Percentiles rank a stretch among this genome's conserved stretches.
Conservation (phyloP, 1,284 basidiomycete species). For the Trametes sp. region DNA sequence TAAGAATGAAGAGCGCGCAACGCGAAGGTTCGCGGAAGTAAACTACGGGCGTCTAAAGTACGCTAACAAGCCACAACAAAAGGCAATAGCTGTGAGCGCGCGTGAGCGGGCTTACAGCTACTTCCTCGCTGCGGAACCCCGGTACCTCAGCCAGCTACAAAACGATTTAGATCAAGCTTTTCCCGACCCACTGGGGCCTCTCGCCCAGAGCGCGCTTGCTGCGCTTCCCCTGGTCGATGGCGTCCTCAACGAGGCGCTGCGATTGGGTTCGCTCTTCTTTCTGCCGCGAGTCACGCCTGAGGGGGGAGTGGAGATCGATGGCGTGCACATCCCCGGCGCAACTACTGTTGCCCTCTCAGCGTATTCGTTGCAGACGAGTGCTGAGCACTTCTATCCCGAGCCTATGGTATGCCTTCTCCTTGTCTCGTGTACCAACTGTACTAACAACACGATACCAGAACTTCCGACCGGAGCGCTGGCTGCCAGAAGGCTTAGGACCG, state of each 20-base stretch:
- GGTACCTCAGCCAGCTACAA: constrained; percentile 28
- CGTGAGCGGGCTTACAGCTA: too few relatives aligned
- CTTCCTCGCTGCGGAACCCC: constrained; percentile 29
- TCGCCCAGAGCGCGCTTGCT: constrained; percentile 22
- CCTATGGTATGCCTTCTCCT: constrained; percentile 16
- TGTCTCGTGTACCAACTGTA: background rate
- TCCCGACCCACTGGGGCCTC: constrained; percentile 22
- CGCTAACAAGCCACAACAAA: too few relatives aligned
- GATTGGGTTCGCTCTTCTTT: constrained; percentile 35
- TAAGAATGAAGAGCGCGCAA: too few relatives aligned
- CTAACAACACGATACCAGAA: constrained; percentile 4
- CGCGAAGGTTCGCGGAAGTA: too few relatives aligned
- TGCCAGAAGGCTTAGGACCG: constrained; percentile 26
- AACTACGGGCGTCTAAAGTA: too few relatives aligned
- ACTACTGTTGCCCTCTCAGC: constrained; percentile 38
- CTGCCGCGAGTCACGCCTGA: constrained; percentile 36
- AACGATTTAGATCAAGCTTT: constrained; percentile 34
- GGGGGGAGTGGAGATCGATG: constrained; percentile 28
- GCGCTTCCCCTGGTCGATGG: constrained; percentile 37
- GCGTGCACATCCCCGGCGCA: constrained; percentile 35
- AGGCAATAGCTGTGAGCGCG: too few relatives aligned
- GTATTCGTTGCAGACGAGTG: constrained; percentile 33
- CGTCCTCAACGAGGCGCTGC: constrained; percentile 36
- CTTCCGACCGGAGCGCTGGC: constrained; percentile 40
- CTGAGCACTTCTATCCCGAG: constrained; percentile 37